Base-by-base conservation (phyloP, 495 filamentous ascomycete species). In the Jackrogersella minutella region DNA sequence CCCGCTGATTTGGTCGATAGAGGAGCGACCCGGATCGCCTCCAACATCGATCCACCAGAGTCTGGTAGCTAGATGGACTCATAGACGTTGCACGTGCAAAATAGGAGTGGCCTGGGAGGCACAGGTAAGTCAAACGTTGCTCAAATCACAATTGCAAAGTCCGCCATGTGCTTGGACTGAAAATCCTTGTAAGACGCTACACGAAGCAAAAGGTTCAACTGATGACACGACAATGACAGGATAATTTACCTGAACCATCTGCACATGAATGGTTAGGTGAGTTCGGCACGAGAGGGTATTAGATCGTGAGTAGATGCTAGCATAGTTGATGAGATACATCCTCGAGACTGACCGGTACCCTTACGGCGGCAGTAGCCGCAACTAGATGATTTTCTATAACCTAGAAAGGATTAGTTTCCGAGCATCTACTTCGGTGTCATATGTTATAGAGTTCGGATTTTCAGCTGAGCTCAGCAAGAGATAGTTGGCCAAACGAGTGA, bases 31-130 rank as follows among this genome's bases (percentile, higher is more conserved):
- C 84, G 52, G 87, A 97, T 79, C 95, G 85, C 77, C 95, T 87
- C 93, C 93, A 99, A 65, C 93, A 93, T 57, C 91, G 87, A 78
- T 97, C 87, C 56, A 97, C 79, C 10, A 99, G 84, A 52, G 77
- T 77, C 72, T 96, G 91, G 76, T 99, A 99, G 74, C 91, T 86
- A 7, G 78, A 79, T 21, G 89, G 84, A 37, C 82, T 86, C 75
- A 98, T 80, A 58, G 85, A 85, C 26, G 85, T 80, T 24, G 91
- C 84, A 43, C 82, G 82, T 67, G 90, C 85, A 80, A 93, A 97
- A 78, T 96, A 96, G 52, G 90, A 91, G 73, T 86, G 90, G 76
- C 90, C 96, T 97, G 77, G 77, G 70, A 41, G 39, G 65, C 50
- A 58, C 66, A 64, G 47, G 54, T 56, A 69, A 67, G 70, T 74